phyloP scores from a whole-genome alignment of 2,329 filamentous ascomycete genomes.

The Diaporthe destruens region DNA sequence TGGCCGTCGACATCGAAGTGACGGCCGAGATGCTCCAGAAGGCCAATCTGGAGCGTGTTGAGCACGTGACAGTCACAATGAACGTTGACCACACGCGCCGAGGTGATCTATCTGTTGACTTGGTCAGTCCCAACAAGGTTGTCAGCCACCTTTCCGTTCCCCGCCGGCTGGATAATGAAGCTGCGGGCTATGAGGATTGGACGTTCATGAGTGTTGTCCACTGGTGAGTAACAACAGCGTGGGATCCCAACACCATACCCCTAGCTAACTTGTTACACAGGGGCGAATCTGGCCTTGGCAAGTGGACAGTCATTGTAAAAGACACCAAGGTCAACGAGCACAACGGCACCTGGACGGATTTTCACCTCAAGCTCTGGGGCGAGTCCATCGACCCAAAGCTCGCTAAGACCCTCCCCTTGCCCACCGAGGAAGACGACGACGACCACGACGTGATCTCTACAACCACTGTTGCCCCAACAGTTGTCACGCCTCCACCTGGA shows the following conservation, averaged over 20 bases:
- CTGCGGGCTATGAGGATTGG: slow-evolving; percentile 88
- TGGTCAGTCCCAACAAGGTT: slow-evolving; percentile 85
- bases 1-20: slow-evolving; percentile 85
- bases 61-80: slow-evolving; percentile 98
- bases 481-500: slow-evolving; percentile 69
- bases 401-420: slow-evolving; percentile 82
- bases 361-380: slow-evolving; percentile 95
- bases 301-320: slow-evolving; percentile 91
- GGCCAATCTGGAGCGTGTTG: slow-evolving; percentile 86
- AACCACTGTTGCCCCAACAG: slow-evolving; percentile 71
- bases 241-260: not conserved
- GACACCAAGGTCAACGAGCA: slow-evolving; percentile 84
- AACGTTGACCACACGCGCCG: slow-evolving; percentile 89
- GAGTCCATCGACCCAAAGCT: slow-evolving; percentile 83
- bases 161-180: slow-evolving; percentile 75
- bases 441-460: slow-evolving; percentile 78
- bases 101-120: slow-evolving; percentile 92
- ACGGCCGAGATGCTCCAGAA: slow-evolving; percentile 83
- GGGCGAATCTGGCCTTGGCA: slow-evolving; percentile 89
- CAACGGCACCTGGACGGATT: slow-evolving; percentile 86
- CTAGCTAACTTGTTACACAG: slow-evolving; percentile 59
- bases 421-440: slow-evolving; percentile 84
- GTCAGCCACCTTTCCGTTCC: slow-evolving; percentile 86
- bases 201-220: slow-evolving; percentile 99
- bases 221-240: slow-evolving; percentile 71